A percentile compares a stretch with the other conserved stretches of the same genome.
phyloP scores from a whole-genome alignment of 352 stramenopile genomes.

The Pythium rhizo-oryzae region DNA sequence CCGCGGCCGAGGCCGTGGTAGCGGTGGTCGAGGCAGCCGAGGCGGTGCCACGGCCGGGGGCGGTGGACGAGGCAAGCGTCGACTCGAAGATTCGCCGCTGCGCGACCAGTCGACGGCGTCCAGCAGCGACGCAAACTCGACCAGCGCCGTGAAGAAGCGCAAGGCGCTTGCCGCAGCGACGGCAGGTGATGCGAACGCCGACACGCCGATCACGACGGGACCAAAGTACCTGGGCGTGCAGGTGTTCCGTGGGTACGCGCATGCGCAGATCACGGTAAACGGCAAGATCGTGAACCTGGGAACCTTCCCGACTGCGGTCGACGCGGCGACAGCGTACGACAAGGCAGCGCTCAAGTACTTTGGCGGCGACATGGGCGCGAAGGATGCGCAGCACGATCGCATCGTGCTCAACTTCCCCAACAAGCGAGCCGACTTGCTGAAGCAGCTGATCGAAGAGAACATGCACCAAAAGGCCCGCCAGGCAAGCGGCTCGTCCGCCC shows the following conservation, averaged over 20 bases:
- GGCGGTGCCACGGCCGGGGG: slow-evolving; percentile 25
- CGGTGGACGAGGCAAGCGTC: slow-evolving; percentile 56
- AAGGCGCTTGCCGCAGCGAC: slow-evolving; percentile 23
- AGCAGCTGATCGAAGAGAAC: slow-evolving; percentile 66
- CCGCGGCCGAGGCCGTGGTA: slow-evolving; percentile 35
- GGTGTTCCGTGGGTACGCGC: slow-evolving; percentile 69
- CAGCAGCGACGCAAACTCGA: not conserved
- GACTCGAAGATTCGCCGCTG: slow-evolving; percentile 39
- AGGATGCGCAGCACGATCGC: slow-evolving; percentile 43
- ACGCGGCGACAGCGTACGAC: slow-evolving; percentile 82
- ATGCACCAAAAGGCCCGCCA: slow-evolving; percentile 52
- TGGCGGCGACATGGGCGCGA: slow-evolving; percentile 46
- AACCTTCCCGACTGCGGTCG: slow-evolving; percentile 64
- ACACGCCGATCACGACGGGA: slow-evolving; percentile 25
- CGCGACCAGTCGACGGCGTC: not conserved
- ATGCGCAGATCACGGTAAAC: slow-evolving; percentile 82
- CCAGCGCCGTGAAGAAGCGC: slow-evolving; percentile 35
- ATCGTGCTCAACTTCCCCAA: slow-evolving; percentile 81
- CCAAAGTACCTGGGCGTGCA: slow-evolving; percentile 69
- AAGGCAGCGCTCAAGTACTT: slow-evolving; percentile 80
- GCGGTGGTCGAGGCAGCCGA: slow-evolving; percentile 25
- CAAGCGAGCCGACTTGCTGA: slow-evolving; percentile 54
- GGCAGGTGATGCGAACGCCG: not conserved
- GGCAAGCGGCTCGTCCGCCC: slow-evolving; percentile 6
- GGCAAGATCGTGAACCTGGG: slow-evolving; percentile 77